Percentiles rank a stretch among this genome's conserved stretches.
phyloP scores from a whole-genome alignment of 1,139 yeast genomes.

The Eremothecium coryli region DNA sequence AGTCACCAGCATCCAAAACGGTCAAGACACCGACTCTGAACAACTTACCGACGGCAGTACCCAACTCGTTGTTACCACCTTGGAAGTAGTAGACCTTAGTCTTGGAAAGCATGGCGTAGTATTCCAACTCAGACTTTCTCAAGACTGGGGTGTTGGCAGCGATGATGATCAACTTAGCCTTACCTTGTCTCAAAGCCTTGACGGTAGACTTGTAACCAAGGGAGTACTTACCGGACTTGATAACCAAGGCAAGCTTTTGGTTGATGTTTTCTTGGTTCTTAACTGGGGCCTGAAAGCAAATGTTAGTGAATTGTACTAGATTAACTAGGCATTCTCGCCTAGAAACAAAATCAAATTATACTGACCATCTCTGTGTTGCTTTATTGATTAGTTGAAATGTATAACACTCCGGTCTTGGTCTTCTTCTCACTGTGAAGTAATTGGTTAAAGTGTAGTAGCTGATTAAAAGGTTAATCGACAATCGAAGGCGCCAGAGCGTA shows the following conservation, averaged over 20 bases:
- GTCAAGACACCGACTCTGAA: constrained; percentile 99
- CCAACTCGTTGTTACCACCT: constrained; percentile 99
- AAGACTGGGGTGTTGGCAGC: constrained; percentile 99
- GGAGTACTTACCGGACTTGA: constrained; percentile 99
- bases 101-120: constrained; percentile 99
- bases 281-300: constrained; percentile 68
- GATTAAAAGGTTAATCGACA: no score
- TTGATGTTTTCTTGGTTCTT: constrained; percentile 89
- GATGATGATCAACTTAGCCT: constrained; percentile 95
- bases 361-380: constrained; percentile 94
- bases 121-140: constrained; percentile 99
- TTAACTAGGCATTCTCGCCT: neutral
- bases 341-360: constrained; percentile 19
- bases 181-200: constrained; percentile 97
- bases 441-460: no score
- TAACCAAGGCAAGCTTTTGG: constrained; percentile 96
- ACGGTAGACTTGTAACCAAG: constrained; percentile 99
- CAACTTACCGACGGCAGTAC: constrained; percentile 99
- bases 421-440: no score
- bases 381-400: constrained; percentile 29
- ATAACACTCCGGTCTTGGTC: constrained; percentile 80
- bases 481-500: no score
- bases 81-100: constrained; percentile 95
- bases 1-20: constrained; percentile 98
- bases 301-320: constrained; percentile 15